These are phyloP conservation scores for Acanthamoeba healyi DNA, from an alignment of 208 protist genomes.

Conservation along the genomic window DNA sequence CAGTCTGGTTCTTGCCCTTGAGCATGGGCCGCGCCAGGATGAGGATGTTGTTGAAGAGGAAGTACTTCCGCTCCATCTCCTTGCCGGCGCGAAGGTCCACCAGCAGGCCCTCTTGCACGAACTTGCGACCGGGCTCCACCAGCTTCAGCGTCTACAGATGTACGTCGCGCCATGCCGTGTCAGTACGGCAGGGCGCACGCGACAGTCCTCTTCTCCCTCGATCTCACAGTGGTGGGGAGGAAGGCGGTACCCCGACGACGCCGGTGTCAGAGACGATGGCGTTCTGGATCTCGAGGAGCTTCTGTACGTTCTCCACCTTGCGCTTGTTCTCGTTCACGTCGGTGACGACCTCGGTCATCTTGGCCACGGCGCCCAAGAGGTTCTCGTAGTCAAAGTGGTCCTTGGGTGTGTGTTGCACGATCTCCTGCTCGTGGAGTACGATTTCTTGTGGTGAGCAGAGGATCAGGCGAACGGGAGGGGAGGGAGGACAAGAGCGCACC, in stretches of 20 bases:
- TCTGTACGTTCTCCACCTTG: conserved; percentile 63
- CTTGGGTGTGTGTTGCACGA: conserved; percentile 49
- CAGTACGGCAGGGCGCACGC: no score
- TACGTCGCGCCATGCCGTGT: no score
- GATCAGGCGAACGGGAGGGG: no score
- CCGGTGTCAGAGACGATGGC: neutral
- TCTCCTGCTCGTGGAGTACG: conserved; percentile 58
- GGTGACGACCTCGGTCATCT: conserved; percentile 70
- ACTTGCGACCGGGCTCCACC: conserved; percentile 51
- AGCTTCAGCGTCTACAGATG: conserved; percentile 63
- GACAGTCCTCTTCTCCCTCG: no score
- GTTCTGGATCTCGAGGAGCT: conserved; percentile 69
- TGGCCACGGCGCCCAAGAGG: conserved; percentile 19
- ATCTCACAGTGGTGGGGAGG: no score
- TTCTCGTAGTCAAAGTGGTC: conserved; percentile 74
- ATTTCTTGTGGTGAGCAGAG: no score
- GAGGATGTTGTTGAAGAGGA: conserved; percentile 62
- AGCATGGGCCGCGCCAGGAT: conserved; percentile 12
- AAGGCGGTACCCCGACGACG: neutral
- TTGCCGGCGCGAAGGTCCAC: conserved; percentile 50
- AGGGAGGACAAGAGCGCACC: neutral
- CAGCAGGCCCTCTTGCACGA: conserved; percentile 61
- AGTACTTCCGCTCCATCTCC: conserved; percentile 71
- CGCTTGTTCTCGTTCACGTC: conserved; percentile 73
- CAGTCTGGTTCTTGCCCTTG: conserved; percentile 26